Percentiles rank a stretch among this genome's conserved stretches.
Conservation (phyloP, 1,284 basidiomycete genomes). For the Sporisorium iseilematis-ciliati region DNA sequence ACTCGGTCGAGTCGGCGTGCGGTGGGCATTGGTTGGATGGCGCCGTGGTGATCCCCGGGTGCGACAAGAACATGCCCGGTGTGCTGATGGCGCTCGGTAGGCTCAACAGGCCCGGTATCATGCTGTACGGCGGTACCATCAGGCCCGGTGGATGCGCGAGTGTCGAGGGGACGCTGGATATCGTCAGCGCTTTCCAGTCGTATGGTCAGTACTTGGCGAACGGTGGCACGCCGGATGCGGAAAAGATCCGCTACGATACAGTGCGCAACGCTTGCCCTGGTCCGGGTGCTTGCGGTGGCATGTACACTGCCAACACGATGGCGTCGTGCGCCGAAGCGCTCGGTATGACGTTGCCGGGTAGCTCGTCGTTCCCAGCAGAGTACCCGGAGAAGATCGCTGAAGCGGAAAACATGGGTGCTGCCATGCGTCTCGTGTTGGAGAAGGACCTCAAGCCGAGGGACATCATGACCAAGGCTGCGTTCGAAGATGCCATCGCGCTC, state of each 20-base stretch:
- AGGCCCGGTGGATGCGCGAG: constrained; percentile 62
- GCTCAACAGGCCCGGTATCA: constrained; percentile 68
- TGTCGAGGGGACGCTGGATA: constrained; percentile 62
- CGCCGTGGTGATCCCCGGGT: constrained; percentile 66
- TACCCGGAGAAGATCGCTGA: constrained; percentile 67
- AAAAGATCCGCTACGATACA: constrained; percentile 66
- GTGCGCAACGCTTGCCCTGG: constrained; percentile 67
- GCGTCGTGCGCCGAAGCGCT: constrained; percentile 67
- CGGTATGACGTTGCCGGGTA: constrained; percentile 69
- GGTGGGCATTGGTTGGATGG: constrained; percentile 70
- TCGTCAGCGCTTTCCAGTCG: constrained; percentile 68
- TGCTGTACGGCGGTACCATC: constrained; percentile 70
- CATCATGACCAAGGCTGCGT: constrained; percentile 66
- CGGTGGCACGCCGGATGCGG: constrained; percentile 63
- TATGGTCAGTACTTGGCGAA: constrained; percentile 68
- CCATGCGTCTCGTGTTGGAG: constrained; percentile 67
- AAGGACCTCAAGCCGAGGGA: constrained; percentile 67
- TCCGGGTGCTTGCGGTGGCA: constrained; percentile 68
- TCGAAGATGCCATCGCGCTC: constrained; percentile 67
- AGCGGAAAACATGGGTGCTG: constrained; percentile 60
- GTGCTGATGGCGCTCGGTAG: constrained; percentile 68
- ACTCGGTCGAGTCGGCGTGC: constrained; percentile 66
- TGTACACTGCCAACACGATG: constrained; percentile 70
- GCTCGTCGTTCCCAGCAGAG: constrained; percentile 66
- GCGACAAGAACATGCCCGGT: constrained; percentile 70